A percentile compares a stretch with the other conserved stretches of the same genome.
Conservation (phyloP, 2,329 filamentous ascomycete genomes). For the Pseudogymnoascus pannorum region DNA sequence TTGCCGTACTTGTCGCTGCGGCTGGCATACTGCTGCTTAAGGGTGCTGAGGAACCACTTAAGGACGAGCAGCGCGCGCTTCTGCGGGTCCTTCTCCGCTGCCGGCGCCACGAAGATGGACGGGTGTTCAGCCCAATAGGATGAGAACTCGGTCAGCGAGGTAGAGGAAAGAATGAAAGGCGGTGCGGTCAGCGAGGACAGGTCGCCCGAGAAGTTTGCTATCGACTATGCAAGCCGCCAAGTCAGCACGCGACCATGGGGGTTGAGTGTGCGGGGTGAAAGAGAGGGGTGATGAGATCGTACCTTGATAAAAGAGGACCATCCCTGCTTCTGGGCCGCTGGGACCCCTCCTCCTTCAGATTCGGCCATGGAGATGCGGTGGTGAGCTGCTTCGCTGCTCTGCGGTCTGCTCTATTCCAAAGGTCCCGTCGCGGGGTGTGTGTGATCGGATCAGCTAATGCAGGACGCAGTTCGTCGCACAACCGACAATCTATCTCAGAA, state of each 20-base stretch:
- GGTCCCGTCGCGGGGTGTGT: background rate
- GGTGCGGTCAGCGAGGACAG: conserved; percentile 73
- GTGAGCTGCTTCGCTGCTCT: background rate
- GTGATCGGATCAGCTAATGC: background rate
- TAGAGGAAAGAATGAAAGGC: conserved; percentile 73
- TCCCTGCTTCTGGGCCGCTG: conserved; percentile 3
- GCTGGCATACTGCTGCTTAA: conserved; percentile 76
- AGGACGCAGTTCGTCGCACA: background rate
- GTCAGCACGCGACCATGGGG: conserved; percentile 9
- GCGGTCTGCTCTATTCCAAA: background rate
- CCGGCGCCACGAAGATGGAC: conserved; percentile 70
- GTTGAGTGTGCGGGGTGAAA: conserved; percentile 3
- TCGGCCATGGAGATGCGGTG: background rate
- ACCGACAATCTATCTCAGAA: background rate
- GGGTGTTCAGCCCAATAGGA: conserved; percentile 80
- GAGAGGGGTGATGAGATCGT: background rate
- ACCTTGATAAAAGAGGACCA: conserved; percentile 11
- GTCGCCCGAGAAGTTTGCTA: conserved; percentile 76
- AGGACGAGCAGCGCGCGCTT: conserved; percentile 82
- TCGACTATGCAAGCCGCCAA: conserved; percentile 41
- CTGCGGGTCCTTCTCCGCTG: conserved; percentile 68
- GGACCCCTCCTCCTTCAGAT: conserved; percentile 6
- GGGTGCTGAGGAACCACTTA: conserved; percentile 90
- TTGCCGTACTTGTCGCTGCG: conserved; percentile 74
- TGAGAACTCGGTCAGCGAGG: conserved; percentile 72